Conservation (phyloP, 1,139 yeast genomes). For the Kodamaea suecica region DNA sequence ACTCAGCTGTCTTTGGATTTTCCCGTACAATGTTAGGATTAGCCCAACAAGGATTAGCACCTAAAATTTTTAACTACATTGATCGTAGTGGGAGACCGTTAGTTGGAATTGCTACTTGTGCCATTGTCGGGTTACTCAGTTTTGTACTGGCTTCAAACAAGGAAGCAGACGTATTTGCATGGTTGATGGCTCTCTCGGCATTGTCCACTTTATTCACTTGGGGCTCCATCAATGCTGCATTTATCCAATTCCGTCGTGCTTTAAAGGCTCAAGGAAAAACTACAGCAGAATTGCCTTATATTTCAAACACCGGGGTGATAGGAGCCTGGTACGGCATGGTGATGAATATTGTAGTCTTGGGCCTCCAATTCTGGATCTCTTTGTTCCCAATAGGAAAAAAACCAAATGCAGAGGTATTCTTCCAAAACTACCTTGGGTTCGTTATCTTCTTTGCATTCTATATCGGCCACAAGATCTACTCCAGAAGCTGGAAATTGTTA, state of each 20-base stretch:
- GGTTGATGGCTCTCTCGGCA: conserved; percentile 44
- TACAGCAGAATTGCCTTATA: conserved; percentile 36
- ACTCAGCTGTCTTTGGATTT: conserved; percentile 45
- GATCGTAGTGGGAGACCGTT: conserved; percentile 44
- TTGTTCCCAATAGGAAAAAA: conserved; percentile 33
- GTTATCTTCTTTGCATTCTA: conserved; percentile 32
- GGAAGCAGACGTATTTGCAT: conserved; percentile 35
- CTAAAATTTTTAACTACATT: conserved; percentile 32
- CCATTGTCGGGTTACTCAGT: conserved; percentile 37
- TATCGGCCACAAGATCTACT: conserved; percentile 34
- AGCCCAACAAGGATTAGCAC: conserved; percentile 44
- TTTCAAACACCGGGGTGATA: conserved; percentile 35
- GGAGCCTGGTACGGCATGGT: conserved; percentile 38
- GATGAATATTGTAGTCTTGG: conserved; percentile 31
- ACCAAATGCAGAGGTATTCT: conserved; percentile 31
- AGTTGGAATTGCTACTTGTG: conserved; percentile 33
- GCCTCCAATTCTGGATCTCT: conserved; percentile 44
- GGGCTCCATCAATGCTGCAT: conserved; percentile 39
- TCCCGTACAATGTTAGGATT: conserved; percentile 41
- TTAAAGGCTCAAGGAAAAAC: conserved; percentile 27
- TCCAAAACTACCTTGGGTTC: conserved; percentile 36
- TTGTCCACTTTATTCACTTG: conserved; percentile 42
- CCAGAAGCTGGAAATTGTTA: conserved; percentile 25
- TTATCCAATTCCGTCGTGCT: conserved; percentile 40
- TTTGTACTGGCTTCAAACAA: conserved; percentile 40